A percentile compares a stretch with the other conserved stretches of the same genome.
Evolutionary conservation across 306 rosid species (phyloP).

Genomic region (Prinsepia uniflora): DNA sequence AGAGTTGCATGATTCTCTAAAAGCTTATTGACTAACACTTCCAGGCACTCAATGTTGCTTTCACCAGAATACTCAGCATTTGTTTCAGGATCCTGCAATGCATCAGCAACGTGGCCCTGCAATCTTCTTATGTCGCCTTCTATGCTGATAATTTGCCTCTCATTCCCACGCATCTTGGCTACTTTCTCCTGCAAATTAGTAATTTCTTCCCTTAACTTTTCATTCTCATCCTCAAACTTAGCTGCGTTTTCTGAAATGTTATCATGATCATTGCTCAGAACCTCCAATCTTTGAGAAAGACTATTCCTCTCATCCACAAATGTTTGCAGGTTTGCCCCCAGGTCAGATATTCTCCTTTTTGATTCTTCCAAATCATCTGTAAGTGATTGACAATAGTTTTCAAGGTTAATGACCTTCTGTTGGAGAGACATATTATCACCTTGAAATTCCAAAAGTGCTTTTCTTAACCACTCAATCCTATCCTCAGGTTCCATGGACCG

Average conservation of each 20-base stretch:
- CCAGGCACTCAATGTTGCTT: conserved; percentile 59
- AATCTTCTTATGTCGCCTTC: conserved; percentile 57
- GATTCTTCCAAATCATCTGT: conserved; percentile 79
- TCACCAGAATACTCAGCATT: conserved; percentile 45
- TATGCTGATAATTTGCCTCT: conserved; percentile 38
- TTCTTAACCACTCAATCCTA: conserved; percentile 78
- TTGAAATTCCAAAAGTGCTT: conserved; percentile 63
- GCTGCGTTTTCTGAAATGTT: conserved; percentile 38
- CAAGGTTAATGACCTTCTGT: conserved; percentile 66
- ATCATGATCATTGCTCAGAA: conserved; percentile 46
- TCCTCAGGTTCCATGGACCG: conserved; percentile 74
- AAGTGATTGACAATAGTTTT: conserved; percentile 57
- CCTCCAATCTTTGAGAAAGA: conserved; percentile 60
- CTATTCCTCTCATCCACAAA: conserved; percentile 48
- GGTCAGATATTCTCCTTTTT: conserved; percentile 47
- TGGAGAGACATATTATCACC: conserved; percentile 59
- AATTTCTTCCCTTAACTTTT: conserved; percentile 49
- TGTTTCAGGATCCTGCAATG: conserved; percentile 42
- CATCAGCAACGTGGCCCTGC: conserved; percentile 55
- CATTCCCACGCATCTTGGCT: conserved; percentile 44
- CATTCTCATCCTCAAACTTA: conserved; percentile 59
- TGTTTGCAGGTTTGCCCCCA: conserved; percentile 52
- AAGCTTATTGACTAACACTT: conserved; percentile 61
- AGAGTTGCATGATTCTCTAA: conserved; percentile 48
- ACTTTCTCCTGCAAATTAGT: conserved; percentile 45